Evolutionary conservation across 2,329 filamentous ascomycete genomes (phyloP), one percentile per base, ranked within the genome.

Genomic region (Phialocephala sp.): DNA sequence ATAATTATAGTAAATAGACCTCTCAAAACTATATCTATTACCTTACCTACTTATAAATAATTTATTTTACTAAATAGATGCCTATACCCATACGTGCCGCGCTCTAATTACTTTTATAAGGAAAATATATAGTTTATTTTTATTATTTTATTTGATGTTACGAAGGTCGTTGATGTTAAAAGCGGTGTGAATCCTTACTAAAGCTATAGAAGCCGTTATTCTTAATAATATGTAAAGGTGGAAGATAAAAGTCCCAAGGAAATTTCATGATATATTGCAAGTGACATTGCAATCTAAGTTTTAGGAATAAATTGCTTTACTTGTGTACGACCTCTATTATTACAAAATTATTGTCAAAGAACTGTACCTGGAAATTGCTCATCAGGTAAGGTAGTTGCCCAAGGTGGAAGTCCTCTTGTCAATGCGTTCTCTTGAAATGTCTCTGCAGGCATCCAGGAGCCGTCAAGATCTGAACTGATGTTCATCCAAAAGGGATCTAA

Each of bases 361-460:
- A 45, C 18, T 2, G 12, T 20, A 45, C 15, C 18, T 8, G 3
- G 8, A 50, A 24, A 50, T 9, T 50, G 45, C 9, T 50, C 45
- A 50, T 50, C 45, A 9, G 45, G n/a, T 4, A 50, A 50, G 2
- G 1, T n/a, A 22, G n/a, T 11, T 22, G 18, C 43, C 43, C 43
- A 45, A 45, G 43, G 43, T 4, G 43, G 43, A 8, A 45, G n/a
- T 45, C 43, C n/a, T 20, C n/a, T 45, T 3, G n/a, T 20, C 3
- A 45, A n/a, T 8, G n/a, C n/a, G 18, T 45, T 45, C 43, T 45
- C 43, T 20, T 45, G 43, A 20, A 45, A 18, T 45, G 43, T 45
- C 43, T 45, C 43, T 3, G 43, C 43, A 45, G 45, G 45, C 45
- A 50, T 50, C n/a, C 45, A 50, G n/a, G 45, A 50, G 9, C 45